A percentile compares a stretch with the other conserved stretches of the same genome.
phyloP scores from a whole-genome alignment of 176 grass and related monocot genomes.

The Musa troglodytarum region DNA sequence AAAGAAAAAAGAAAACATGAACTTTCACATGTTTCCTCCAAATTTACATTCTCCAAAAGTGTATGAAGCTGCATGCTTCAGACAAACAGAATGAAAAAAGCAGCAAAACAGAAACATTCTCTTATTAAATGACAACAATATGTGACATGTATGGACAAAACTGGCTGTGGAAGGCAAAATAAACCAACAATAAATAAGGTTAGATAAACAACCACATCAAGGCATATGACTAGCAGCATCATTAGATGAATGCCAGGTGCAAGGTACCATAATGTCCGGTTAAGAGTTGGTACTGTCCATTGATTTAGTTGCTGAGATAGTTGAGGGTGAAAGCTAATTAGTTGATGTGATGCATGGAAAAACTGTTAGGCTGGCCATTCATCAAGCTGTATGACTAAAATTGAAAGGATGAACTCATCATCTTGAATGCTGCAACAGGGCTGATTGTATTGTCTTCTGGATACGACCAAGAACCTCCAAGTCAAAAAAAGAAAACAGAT shows the following conservation, averaged over 20 bases:
- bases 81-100: background rate
- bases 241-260: background rate
- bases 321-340: conserved; percentile 9
- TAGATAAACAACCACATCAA: background rate
- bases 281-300: conserved; percentile 1
- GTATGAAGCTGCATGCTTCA: background rate
- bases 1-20: background rate
- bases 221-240: background rate
- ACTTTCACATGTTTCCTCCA: background rate
- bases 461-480: conserved; percentile 2
- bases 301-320: conserved; percentile 11
- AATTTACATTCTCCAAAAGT: background rate
- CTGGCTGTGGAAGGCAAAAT: background rate
- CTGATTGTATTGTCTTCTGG: conserved; percentile 1
- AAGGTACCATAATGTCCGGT: conserved; percentile 12
- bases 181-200: background rate
- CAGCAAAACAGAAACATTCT: background rate
- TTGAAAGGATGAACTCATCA: conserved; percentile 16
- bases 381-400: conserved; percentile 11
- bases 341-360: conserved; percentile 11
- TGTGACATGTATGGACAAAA: background rate
- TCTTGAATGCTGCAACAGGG: conserved; percentile 8
- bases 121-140: background rate
- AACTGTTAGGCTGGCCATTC: conserved; percentile 1
- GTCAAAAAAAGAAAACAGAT: background rate